Conservation (phyloP, 176 grass and related monocot species). For the Poa annua region DNA sequence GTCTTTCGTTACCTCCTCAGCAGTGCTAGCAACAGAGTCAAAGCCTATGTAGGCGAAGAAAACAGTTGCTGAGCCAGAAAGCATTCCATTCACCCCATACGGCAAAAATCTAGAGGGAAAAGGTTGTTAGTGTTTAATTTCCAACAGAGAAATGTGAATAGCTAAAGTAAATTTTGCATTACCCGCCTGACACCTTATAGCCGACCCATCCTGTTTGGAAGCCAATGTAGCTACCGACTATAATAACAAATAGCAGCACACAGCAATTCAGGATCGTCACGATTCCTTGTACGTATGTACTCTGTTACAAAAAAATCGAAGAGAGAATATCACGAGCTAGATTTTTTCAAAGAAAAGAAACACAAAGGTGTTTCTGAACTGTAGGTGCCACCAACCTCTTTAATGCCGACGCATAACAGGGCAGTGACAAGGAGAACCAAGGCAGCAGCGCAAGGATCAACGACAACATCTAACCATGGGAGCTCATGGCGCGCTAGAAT, state of each 20-base stretch:
- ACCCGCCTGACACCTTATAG: slow-evolving; percentile 74
- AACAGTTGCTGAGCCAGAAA: slow-evolving; percentile 78
- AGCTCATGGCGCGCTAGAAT: slow-evolving; percentile 67
- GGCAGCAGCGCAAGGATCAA: slow-evolving; percentile 78
- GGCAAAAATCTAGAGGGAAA: slow-evolving; percentile 63
- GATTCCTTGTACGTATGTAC: slow-evolving; percentile 68
- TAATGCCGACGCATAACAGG: slow-evolving; percentile 74
- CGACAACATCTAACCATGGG: slow-evolving; percentile 63
- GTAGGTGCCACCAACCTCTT: slow-evolving; percentile 60
- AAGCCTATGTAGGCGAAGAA: slow-evolving; percentile 93
- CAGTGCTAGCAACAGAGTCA: slow-evolving; percentile 80
- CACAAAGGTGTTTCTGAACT: background rate
- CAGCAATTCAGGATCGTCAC: slow-evolving; percentile 70
- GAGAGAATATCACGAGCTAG: background rate
- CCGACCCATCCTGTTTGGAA: slow-evolving; percentile 88
- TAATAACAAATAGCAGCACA: slow-evolving; percentile 87
- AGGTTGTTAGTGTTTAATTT: background rate
- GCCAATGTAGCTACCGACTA: slow-evolving; percentile 75
- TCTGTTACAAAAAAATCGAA: slow-evolving; percentile 41
- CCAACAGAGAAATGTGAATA: background rate
- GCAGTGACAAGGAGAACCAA: slow-evolving; percentile 75
- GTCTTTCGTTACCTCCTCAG: slow-evolving; percentile 63
- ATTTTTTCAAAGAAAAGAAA: background rate
- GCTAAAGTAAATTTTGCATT: slow-evolving; percentile 31
- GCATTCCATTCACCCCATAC: slow-evolving; percentile 75